These are phyloP conservation scores for Micractinium sp. DNA, from an alignment of 139 green algal species.

Conservation along the genomic window DNA sequence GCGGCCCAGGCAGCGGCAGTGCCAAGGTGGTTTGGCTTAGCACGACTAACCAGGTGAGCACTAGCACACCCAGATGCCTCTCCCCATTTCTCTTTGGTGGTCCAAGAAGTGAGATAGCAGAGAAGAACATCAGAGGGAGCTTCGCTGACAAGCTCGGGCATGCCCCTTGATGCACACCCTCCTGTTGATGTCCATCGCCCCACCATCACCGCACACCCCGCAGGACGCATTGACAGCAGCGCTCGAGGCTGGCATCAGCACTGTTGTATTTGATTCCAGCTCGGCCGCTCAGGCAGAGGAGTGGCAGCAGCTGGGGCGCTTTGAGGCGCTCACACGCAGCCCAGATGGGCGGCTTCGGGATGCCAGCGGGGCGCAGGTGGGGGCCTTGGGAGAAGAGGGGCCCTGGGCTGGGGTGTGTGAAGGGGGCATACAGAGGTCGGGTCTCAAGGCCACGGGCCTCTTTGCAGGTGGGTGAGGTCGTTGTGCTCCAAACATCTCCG, in stretches of 20 bases:
- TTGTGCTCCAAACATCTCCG: neutral
- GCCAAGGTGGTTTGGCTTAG: conserved; percentile 17
- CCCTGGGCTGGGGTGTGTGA: neutral
- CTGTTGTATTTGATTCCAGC: neutral
- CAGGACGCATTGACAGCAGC: conserved; percentile 10
- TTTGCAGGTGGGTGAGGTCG: neutral
- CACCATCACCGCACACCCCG: neutral
- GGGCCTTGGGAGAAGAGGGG: neutral
- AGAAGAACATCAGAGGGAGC: neutral
- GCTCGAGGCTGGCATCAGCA: conserved; percentile 2
- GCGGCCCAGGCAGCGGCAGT: neutral
- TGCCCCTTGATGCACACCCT: neutral
- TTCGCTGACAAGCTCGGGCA: neutral
- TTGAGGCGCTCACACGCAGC: neutral
- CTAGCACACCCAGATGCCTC: too few species aligned
- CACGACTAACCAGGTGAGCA: neutral
- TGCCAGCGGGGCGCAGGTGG: neutral
- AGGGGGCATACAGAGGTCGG: too few species aligned
- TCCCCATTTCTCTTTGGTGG: neutral
- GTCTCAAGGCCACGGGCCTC: too few species aligned
- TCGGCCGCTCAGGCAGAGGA: neutral
- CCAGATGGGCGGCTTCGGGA: conserved; percentile 1
- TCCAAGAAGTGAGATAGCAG: neutral
- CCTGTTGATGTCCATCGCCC: neutral
- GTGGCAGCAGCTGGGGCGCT: conserved; percentile 32